Evolutionary conservation across 257 asterid genomes (phyloP).

Genomic region (Mitragyna speciosa): DNA sequence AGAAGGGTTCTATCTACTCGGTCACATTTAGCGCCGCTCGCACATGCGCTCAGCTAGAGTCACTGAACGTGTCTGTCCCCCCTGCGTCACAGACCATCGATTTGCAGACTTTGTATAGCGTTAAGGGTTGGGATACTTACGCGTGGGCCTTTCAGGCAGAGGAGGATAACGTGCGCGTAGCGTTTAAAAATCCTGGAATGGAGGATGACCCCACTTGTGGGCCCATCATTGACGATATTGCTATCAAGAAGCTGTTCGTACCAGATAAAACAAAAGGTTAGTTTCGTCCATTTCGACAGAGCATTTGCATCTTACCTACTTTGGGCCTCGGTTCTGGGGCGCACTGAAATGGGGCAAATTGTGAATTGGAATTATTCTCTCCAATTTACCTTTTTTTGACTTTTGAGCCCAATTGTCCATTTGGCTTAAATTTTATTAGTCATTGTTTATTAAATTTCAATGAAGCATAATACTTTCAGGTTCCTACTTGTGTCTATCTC

Average conservation of each 20-base stretch:
- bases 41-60: constrained; percentile 96
- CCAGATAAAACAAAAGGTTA: constrained; percentile 76
- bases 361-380: too few species aligned
- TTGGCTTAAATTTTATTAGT: not conserved
- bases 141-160: constrained; percentile 83
- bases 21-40: constrained; percentile 96
- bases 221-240: constrained; percentile 88
- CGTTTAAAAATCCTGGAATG: constrained; percentile 86
- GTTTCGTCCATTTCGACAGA: constrained; percentile 20
- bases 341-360: too few species aligned
- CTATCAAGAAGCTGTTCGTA: constrained; percentile 81
- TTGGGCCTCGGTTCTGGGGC: too few species aligned
- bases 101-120: constrained; percentile 82
- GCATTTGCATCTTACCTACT: too few species aligned
- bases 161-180: constrained; percentile 51
- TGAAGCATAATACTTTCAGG: not conserved
- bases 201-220: constrained; percentile 98
- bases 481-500: not conserved
- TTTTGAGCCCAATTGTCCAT: not conserved
- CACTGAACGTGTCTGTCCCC: constrained; percentile 84
- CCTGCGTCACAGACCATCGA: constrained; percentile 90
- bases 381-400: not conserved
- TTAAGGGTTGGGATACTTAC: constrained; percentile 93
- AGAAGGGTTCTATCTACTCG: constrained; percentile 74
- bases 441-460: too few species aligned